These are phyloP conservation scores for Scenedesmus sp. DNA, from an alignment of 163 green algal genomes.

Conservation along the genomic window DNA sequence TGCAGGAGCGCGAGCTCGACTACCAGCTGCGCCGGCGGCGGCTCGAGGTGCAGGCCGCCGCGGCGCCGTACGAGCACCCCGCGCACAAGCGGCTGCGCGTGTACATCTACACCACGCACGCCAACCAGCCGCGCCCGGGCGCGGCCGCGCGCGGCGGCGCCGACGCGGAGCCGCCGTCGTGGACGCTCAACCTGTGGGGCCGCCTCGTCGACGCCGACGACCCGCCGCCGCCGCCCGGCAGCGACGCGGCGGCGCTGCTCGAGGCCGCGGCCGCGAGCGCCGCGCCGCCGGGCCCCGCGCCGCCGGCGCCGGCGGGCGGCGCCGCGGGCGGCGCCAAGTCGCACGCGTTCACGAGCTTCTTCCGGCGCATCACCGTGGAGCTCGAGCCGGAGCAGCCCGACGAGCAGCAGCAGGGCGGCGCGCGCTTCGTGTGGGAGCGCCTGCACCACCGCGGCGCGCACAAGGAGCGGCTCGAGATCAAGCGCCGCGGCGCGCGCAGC, in stretches of 20 bases:
- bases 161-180: slow-evolving; percentile 27
- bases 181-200: slow-evolving; percentile 32
- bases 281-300: neutral
- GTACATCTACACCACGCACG: slow-evolving; percentile 37
- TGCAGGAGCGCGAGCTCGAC: slow-evolving; percentile 57
- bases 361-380: slow-evolving; percentile 13
- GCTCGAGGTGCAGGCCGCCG: slow-evolving; percentile 50
- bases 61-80: slow-evolving; percentile 10
- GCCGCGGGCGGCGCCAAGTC: slow-evolving; percentile 2
- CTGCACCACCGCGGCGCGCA: slow-evolving; percentile 28
- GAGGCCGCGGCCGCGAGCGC: neutral
- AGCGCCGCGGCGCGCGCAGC: slow-evolving; percentile 6
- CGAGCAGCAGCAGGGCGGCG: neutral
- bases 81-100: slow-evolving; percentile 25
- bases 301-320: slow-evolving; percentile 1
- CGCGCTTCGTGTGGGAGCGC: slow-evolving; percentile 39
- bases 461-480: slow-evolving; percentile 32
- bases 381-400: slow-evolving; percentile 12
- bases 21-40: slow-evolving; percentile 46
- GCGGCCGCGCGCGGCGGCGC: slow-evolving; percentile 12
- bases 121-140: slow-evolving; percentile 30
- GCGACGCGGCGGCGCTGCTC: no score
- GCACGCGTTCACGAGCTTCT: slow-evolving; percentile 37
- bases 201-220: slow-evolving; percentile 24
- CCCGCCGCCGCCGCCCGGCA: neutral